A percentile compares a stretch with the other conserved stretches of the same genome.
Evolutionary conservation across 805 yeast genomes (phyloP).

Genomic region (Ogataea nonfermentans): DNA sequence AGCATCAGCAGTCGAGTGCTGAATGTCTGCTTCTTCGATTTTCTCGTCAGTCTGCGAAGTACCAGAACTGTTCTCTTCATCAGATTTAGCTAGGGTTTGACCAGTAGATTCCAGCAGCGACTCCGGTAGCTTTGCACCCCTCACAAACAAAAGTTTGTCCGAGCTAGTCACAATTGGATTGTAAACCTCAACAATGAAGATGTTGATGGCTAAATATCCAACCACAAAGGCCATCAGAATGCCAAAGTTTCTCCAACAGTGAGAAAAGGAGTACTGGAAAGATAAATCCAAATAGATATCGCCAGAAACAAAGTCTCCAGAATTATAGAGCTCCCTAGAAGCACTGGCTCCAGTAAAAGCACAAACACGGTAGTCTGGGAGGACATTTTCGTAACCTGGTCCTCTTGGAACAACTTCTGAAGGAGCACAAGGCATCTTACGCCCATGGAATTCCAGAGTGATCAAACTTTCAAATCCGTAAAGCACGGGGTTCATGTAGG

Average conservation of each 20-base stretch:
- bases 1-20: constrained; percentile 15
- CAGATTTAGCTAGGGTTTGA: constrained; percentile 28
- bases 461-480: constrained; percentile 54
- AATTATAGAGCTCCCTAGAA: constrained; percentile 22
- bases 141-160: constrained; percentile 34
- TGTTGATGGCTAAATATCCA: constrained; percentile 36
- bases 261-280: constrained; percentile 51
- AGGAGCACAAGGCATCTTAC: constrained; percentile 48
- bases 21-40: constrained; percentile 15
- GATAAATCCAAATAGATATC: constrained; percentile 43
- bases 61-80: constrained; percentile 31
- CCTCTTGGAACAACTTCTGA: constrained; percentile 51
- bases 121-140: constrained; percentile 28
- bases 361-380: constrained; percentile 46
- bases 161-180: constrained; percentile 32
- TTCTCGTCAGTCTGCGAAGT: constrained; percentile 10
- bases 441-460: constrained; percentile 54
- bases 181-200: constrained; percentile 31
- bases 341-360: constrained; percentile 47
- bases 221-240: constrained; percentile 42
- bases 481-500: constrained; percentile 47
- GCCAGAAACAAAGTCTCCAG: constrained; percentile 46
- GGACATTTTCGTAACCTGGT: constrained; percentile 46
- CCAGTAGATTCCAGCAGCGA: constrained; percentile 32
- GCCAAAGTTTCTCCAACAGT: constrained; percentile 81